Conservation (phyloP, 441 rosid species). For the Adansonia rubrostipa region DNA sequence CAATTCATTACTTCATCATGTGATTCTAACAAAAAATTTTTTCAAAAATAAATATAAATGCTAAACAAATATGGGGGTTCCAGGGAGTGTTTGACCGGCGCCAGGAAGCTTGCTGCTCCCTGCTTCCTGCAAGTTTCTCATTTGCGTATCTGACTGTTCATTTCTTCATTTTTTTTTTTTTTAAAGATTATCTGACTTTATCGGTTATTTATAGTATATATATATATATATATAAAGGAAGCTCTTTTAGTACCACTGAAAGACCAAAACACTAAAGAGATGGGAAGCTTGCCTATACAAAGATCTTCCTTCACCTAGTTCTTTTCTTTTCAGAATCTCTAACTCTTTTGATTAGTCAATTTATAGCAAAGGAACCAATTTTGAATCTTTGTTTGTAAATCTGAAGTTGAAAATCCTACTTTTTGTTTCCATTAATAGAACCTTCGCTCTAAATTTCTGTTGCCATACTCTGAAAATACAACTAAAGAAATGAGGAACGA, state of each 20-base stretch:
- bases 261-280: not conserved
- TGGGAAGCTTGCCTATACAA: not conserved
- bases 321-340: not conserved
- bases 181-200: too few relatives aligned
- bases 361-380: not conserved
- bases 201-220: too few relatives aligned
- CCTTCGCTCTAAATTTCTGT: not conserved
- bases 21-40: too few relatives aligned
- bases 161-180: too few relatives aligned
- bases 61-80: not conserved
- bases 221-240: not conserved
- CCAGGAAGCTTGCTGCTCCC: not conserved
- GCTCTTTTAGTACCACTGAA: not conserved
- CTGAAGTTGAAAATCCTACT: not conserved
- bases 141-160: not conserved
- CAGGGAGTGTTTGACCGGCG: not conserved
- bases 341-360: not conserved
- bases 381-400: not conserved
- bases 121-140: constrained; percentile 16
- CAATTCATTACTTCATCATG: too few relatives aligned
- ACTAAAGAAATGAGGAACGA: constrained; percentile 39
- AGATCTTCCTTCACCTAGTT: not conserved
- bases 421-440: not conserved
- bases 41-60: too few relatives aligned
- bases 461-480: not conserved